These are phyloP conservation scores for Karstenula rhodostoma DNA, from an alignment of 2,329 filamentous ascomycete genomes.

Conservation along the genomic window DNA sequence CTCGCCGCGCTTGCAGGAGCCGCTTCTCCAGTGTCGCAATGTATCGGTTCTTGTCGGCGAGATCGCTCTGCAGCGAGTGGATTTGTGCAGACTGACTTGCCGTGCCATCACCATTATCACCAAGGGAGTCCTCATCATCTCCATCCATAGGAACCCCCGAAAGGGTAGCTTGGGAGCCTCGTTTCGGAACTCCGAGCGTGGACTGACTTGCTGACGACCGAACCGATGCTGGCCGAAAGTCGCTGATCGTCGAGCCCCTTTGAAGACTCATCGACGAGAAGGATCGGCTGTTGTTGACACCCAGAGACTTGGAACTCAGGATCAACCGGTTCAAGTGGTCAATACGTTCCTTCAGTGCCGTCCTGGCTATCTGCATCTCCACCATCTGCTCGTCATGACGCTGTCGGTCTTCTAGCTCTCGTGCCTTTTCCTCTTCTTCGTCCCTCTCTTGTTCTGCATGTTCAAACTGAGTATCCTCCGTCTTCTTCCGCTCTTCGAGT, in stretches of 20 bases:
- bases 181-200: slow-evolving; percentile 52
- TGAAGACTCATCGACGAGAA: slow-evolving; percentile 53
- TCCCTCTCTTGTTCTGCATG: slow-evolving; percentile 68
- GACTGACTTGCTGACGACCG: slow-evolving; percentile 50
- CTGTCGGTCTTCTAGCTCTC: slow-evolving; percentile 77
- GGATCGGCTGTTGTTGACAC: slow-evolving; percentile 73
- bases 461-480: slow-evolving; percentile 48
- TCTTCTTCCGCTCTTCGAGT: slow-evolving; percentile 81
- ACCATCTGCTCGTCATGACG: slow-evolving; percentile 97
- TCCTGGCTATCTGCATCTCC: slow-evolving; percentile 96
- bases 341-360: slow-evolving; percentile 94
- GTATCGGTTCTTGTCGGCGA: slow-evolving; percentile 96
- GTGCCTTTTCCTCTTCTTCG: slow-evolving; percentile 72
- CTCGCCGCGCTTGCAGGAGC: slow-evolving; percentile 85
- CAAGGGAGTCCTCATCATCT: slow-evolving; percentile 63
- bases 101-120: slow-evolving; percentile 85
- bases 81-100: slow-evolving; percentile 87
- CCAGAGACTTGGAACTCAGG: slow-evolving; percentile 92
- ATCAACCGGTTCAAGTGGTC: slow-evolving; percentile 96
- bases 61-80: slow-evolving; percentile 88
- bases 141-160: slow-evolving; percentile 37
- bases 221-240: slow-evolving; percentile 59
- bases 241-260: slow-evolving; percentile 51
- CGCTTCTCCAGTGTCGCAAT: slow-evolving; percentile 93
- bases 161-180: slow-evolving; percentile 34